Evolutionary conservation across 345 rosid genomes (phyloP).

Genomic region (Durio zibethinus): DNA sequence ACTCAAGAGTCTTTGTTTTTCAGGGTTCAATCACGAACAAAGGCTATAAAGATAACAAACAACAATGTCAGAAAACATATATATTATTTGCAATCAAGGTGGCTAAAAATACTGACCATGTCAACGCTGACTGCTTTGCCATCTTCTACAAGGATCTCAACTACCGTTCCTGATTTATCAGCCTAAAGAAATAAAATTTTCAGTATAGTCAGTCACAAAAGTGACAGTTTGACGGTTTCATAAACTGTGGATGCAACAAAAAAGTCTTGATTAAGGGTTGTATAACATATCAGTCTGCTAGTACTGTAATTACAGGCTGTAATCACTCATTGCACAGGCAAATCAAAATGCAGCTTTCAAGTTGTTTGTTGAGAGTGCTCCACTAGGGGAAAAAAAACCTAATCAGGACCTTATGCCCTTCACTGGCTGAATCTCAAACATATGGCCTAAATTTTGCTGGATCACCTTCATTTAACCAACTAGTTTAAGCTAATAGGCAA

Average conservation of each 20-base stretch:
- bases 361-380: neutral
- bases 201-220: neutral
- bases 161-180: conserved; percentile 73
- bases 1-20: conserved; percentile 16
- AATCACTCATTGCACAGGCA: neutral
- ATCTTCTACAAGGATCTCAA: conserved; percentile 72
- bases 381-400: neutral
- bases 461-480: neutral
- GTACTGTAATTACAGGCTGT: neutral
- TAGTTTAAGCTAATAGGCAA: neutral
- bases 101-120: conserved; percentile 40
- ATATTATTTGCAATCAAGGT: neutral
- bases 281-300: neutral
- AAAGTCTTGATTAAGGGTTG: neutral
- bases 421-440: neutral
- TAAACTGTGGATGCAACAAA: neutral
- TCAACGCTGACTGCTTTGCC: conserved; percentile 70
- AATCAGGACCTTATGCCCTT: neutral
- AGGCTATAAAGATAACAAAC: conserved; percentile 46
- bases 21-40: conserved; percentile 71
- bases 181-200: conserved; percentile 39
- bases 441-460: neutral
- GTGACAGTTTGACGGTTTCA: neutral
- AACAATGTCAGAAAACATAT: neutral
- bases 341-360: neutral